phyloP scores from a whole-genome alignment of 2,329 filamentous ascomycete genomes.

The Fusarium citri region DNA sequence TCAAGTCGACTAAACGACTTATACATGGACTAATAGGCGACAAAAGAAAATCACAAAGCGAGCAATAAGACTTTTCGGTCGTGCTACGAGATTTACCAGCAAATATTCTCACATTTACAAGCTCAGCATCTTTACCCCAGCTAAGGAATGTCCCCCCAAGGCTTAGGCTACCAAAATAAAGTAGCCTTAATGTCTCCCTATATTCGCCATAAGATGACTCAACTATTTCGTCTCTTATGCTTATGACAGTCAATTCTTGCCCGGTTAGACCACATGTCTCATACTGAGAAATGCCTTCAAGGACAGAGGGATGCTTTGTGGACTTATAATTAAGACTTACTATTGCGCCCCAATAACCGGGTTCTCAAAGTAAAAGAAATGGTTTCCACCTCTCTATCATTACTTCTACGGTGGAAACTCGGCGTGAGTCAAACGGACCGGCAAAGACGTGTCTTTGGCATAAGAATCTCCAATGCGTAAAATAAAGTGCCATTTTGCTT shows the following conservation, averaged over 20 bases:
- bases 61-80: not conserved
- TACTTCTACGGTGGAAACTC: slow-evolving; percentile 1
- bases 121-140: not conserved
- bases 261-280: not conserved
- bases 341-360: not conserved
- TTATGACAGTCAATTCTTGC: too few species aligned
- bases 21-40: not conserved
- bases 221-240: too few species aligned
- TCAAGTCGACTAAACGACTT: not conserved
- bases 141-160: accelerated
- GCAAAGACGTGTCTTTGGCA: not conserved
- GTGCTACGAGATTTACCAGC: not conserved
- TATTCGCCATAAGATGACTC: too few species aligned
- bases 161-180: too few species aligned
- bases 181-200: too few species aligned
- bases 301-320: not conserved
- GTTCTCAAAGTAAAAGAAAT: not conserved
- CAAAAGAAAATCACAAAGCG: not conserved
- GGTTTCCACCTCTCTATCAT: not conserved
- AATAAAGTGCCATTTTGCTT: not conserved
- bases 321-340: not conserved
- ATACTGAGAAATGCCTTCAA: not conserved
- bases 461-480: not conserved
- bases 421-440: slow-evolving; percentile 44
- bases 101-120: not conserved